Evolutionary conservation across 352 stramenopile genomes (phyloP).

Genomic region (Phytophthora sp.): DNA sequence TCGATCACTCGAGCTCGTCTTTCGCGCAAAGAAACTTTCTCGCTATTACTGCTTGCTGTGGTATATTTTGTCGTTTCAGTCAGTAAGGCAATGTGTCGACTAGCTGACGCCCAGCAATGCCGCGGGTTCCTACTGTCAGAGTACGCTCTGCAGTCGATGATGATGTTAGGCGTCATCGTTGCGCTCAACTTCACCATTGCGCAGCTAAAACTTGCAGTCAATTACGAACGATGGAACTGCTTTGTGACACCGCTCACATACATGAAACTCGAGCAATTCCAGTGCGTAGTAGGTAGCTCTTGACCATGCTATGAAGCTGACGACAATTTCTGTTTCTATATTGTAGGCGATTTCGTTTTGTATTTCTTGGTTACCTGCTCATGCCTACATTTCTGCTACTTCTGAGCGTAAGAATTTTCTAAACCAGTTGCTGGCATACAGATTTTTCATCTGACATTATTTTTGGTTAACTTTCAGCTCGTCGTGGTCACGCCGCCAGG

Average conservation of each 20-base stretch:
- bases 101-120: conserved; percentile 47
- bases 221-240: conserved; percentile 64
- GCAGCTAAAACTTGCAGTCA: conserved; percentile 52
- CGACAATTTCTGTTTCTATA: background rate
- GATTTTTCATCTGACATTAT: background rate
- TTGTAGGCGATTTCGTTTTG: conserved; percentile 56
- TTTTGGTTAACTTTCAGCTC: conserved; percentile 36
- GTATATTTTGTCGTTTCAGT: conserved; percentile 51
- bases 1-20: conserved; percentile 61
- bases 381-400: conserved; percentile 64
- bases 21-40: conserved; percentile 43
- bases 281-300: conserved; percentile 32
- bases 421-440: background rate
- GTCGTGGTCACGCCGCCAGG: conserved; percentile 59
- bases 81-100: conserved; percentile 53
- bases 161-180: conserved; percentile 70
- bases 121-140: conserved; percentile 70
- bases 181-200: conserved; percentile 75
- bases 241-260: conserved; percentile 64
- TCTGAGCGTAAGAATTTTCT: conserved; percentile 46
- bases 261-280: conserved; percentile 78
- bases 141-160: conserved; percentile 67
- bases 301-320: background rate
- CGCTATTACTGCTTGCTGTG: conserved; percentile 44
- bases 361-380: conserved; percentile 64